Conservation (phyloP, 2,329 filamentous ascomycete genomes). For the Cytospora paraplurivora region DNA sequence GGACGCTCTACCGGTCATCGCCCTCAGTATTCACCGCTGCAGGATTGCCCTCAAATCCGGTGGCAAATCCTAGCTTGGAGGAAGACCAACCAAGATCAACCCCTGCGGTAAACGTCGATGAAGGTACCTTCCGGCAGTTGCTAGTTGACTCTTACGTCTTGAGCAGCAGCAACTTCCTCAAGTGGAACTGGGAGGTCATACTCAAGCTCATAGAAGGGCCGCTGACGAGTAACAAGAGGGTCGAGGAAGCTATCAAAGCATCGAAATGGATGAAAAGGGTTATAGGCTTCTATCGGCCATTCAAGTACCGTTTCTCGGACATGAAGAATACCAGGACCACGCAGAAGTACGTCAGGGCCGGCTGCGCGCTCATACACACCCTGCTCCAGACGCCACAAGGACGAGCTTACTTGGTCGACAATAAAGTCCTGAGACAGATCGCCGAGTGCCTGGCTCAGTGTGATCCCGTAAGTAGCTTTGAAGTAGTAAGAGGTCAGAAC, state of each 20-base stretch:
- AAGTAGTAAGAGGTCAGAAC: neutral
- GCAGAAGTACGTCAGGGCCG: constrained; percentile 88
- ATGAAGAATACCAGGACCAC: constrained; percentile 88
- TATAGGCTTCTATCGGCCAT: constrained; percentile 92
- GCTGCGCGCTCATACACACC: constrained; percentile 84
- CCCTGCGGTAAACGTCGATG: constrained; percentile 53
- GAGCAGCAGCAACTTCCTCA: constrained; percentile 84
- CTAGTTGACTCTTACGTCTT: constrained; percentile 81
- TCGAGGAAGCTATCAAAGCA: constrained; percentile 91
- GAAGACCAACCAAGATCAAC: constrained; percentile 60
- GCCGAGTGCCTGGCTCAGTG: constrained; percentile 95
- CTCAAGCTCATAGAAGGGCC: constrained; percentile 90
- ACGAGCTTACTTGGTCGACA: constrained; percentile 80
- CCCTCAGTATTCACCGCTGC: constrained; percentile 44
- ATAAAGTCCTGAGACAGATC: constrained; percentile 90
- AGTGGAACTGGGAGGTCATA: constrained; percentile 98
- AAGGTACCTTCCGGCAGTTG: constrained; percentile 65
- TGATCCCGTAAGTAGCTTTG: constrained; percentile 66
- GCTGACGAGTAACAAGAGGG: constrained; percentile 82
- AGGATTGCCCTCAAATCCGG: constrained; percentile 47
- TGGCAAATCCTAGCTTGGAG: constrained; percentile 50
- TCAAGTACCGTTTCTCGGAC: constrained; percentile 94
- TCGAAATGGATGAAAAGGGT: constrained; percentile 96
- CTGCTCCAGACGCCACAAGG: constrained; percentile 86
- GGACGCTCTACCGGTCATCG: constrained; percentile 82